These are phyloP conservation scores for Aspergillus carlsbadensis DNA, from an alignment of 495 filamentous ascomycete genomes.

Conservation along the genomic window DNA sequence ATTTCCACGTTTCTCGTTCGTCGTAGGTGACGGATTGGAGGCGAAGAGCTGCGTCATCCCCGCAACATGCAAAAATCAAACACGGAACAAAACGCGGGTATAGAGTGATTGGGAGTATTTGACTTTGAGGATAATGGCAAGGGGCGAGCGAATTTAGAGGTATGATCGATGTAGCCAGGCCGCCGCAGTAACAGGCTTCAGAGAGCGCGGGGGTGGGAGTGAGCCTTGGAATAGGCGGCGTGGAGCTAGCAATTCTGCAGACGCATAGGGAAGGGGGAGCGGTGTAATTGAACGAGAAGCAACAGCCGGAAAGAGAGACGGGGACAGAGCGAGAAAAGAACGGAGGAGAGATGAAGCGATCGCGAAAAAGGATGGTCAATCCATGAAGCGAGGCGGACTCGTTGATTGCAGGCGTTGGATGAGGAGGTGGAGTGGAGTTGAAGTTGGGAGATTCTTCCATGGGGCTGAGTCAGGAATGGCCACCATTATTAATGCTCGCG, in stretches of 20 bases:
- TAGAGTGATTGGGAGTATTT: not conserved
- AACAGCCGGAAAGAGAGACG: conserved; percentile 17
- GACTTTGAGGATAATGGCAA: not conserved
- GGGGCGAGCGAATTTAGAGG: not conserved
- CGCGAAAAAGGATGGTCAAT: conserved; percentile 11
- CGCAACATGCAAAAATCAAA: not conserved
- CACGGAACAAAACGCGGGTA: not conserved
- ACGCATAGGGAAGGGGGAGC: conserved; percentile 15
- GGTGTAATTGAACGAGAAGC: conserved; percentile 2
- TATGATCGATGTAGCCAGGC: not conserved
- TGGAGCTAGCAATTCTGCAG: conserved; percentile 23
- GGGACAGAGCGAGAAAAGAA: conserved; percentile 13
- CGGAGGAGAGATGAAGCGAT: conserved; percentile 17
- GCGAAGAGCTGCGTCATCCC: conserved; percentile 50
- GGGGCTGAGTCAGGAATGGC: conserved; percentile 17
- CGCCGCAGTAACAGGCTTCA: conserved; percentile 16
- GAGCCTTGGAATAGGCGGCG: conserved; percentile 11
- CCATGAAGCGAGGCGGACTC: conserved; percentile 4
- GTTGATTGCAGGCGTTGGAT: conserved; percentile 2
- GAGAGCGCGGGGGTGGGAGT: conserved; percentile 13
- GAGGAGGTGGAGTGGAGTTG: conserved; percentile 8
- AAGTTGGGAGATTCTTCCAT: conserved; percentile 4
- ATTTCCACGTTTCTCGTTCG: conserved; percentile 48
- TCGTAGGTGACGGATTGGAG: conserved; percentile 40
- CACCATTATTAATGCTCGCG: conserved; percentile 7